phyloP scores from a whole-genome alignment of 257 asterid genomes.

The Penstemon barbatus region DNA sequence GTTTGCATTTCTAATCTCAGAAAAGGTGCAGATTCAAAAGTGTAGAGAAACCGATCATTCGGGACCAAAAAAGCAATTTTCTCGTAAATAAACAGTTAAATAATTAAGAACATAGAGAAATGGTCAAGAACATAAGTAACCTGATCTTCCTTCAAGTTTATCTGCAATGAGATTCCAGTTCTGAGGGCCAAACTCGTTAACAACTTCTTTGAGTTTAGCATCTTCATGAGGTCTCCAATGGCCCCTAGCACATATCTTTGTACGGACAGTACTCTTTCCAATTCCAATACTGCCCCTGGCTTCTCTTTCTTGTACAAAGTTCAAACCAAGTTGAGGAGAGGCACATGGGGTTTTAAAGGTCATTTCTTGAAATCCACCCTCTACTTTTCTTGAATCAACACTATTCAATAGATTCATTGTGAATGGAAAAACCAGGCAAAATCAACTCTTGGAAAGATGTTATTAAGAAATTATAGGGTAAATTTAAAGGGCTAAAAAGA shows the following conservation, averaged over 20 bases:
- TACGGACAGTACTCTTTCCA: slow-evolving; percentile 19
- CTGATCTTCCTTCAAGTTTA: slow-evolving; percentile 52
- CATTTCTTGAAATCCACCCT: slow-evolving; percentile 22
- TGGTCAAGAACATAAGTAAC: slow-evolving; percentile 10
- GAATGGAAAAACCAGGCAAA: slow-evolving; percentile 13
- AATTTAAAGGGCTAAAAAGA: neutral
- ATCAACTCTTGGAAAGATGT: slow-evolving; percentile 13
- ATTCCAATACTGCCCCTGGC: slow-evolving; percentile 4
- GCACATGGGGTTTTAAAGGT: slow-evolving; percentile 30
- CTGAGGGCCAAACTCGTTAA: slow-evolving; percentile 39
- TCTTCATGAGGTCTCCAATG: slow-evolving; percentile 56
- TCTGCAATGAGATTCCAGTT: slow-evolving; percentile 28
- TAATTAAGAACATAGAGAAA: neutral
- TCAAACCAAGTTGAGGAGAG: neutral
- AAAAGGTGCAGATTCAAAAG: no score
- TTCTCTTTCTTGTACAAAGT: slow-evolving; percentile 5
- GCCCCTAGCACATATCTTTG: slow-evolving; percentile 41
- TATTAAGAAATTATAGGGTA: neutral
- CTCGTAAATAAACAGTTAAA: neutral
- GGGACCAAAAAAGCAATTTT: no score
- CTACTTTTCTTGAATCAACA: slow-evolving; percentile 13
- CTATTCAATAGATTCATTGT: neutral
- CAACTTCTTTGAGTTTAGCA: slow-evolving; percentile 39
- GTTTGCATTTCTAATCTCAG: no score
- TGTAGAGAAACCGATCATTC: no score